Evolutionary conservation across 371 early-diverging fungal genomes (phyloP), one percentile per base, ranked within the genome.

Genomic region (Lichtheimia corymbifera): DNA sequence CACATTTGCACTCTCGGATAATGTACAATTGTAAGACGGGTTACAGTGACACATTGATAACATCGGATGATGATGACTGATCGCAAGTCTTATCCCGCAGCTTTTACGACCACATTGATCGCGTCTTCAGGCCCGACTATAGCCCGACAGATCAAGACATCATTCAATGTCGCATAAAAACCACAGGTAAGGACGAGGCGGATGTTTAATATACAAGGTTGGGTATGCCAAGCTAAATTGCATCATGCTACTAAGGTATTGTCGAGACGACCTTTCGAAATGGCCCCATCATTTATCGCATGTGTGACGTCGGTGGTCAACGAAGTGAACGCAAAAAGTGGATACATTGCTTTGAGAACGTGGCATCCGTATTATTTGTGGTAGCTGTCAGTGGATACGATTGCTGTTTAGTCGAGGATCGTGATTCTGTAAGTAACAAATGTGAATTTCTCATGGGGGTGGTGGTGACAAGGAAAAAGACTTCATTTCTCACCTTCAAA

Each of bases 281-380:
- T 35, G 93, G 93, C 6, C 77, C 87, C 24, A 72, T 93, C 51
- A 89, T 88, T 3, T 93, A 93, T 71, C 72, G 76, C 47, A 93
- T 96, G 94, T 88, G 93, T 71, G 97, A 96, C 75, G 97, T 96
- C n/a, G 97, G 97, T 17, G 97, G 97, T 15, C 97, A 96, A 76
- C 81, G 93, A 41, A 88, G 90, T 50, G 94, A 94, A 65, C 84
- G 98, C 60, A 96, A 94, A 68, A 95, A 95, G 72, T 97, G 98
- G 77, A 88, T 93, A 41, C 96, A 95, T 58, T 96, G 95, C 64
- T 91, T 96, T 72, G 97, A 97, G 64, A 91, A 91, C 60, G 97
- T 97, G 14, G 94, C 96, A 3, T 92, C 97, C 0, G 90, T 97
- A 24, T 74, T 97, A 20, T 97, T 96, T 76, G 75, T 94, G 50